Evolutionary conservation across 2,329 filamentous ascomycete genomes (phyloP).

Genomic region (Aspergillus sp.): DNA sequence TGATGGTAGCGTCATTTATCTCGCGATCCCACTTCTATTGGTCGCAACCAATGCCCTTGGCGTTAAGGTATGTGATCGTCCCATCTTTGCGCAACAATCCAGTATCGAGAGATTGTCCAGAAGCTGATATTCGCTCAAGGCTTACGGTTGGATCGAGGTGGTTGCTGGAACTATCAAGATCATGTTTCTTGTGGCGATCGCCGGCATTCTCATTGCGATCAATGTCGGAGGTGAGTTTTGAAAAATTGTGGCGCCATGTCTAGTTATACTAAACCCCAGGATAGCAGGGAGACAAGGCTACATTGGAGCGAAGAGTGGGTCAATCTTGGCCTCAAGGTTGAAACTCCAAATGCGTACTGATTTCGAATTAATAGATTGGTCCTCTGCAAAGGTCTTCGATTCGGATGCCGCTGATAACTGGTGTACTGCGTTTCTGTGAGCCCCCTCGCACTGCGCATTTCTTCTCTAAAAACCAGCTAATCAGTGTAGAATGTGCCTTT

Average conservation of each 20-base stretch:
- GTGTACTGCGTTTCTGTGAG: constrained; percentile 6
- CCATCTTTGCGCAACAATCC: no score
- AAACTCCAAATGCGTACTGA: background rate
- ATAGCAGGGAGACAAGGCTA: background rate
- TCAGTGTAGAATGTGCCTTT: background rate
- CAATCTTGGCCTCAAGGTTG: background rate
- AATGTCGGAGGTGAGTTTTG: background rate
- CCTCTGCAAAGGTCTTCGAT: background rate
- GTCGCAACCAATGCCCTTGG: background rate
- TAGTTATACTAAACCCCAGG: no score
- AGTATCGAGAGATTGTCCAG: no score
- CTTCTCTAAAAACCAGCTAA: background rate
- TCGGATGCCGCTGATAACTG: background rate
- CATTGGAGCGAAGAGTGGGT: background rate
- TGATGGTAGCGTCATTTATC: background rate
- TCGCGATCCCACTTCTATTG: background rate
- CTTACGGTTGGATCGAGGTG: background rate
- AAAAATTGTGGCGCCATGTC: background rate
- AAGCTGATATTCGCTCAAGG: background rate
- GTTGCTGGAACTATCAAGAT: background rate
- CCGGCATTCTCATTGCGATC: background rate
- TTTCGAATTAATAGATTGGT: background rate
- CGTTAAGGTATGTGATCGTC: background rate
- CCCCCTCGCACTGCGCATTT: background rate
- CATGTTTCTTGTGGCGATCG: background rate